phyloP scores from a whole-genome alignment of 2,329 filamentous ascomycete genomes.

The Fusarium buharicum region DNA sequence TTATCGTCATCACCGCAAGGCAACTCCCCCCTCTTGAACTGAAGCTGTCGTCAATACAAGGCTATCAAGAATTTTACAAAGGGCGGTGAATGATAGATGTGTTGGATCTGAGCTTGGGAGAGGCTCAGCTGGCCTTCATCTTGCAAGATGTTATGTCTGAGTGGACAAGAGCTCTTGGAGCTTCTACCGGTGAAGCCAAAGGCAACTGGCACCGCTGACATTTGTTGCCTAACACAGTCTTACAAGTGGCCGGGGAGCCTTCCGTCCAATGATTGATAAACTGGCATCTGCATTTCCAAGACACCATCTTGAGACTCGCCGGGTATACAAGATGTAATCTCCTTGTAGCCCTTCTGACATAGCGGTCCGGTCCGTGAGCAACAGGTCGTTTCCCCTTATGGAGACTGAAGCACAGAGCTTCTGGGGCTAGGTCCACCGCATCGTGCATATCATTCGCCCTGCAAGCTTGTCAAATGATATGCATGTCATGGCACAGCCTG shows the following conservation, averaged over 20 bases:
- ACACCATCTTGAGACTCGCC: not conserved
- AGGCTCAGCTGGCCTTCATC: constrained; percentile 2
- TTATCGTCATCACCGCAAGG: not conserved
- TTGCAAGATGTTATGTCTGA: not conserved
- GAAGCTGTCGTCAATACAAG: constrained; percentile 2
- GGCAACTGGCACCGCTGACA: not conserved
- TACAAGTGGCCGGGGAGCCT: not conserved
- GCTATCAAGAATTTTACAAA: constrained; percentile 1
- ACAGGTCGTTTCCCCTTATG: not conserved
- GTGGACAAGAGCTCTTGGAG: not conserved
- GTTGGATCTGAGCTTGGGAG: not conserved
- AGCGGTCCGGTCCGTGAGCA: not conserved
- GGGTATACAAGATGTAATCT: not conserved
- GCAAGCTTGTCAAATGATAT: not conserved
- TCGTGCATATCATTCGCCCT: not conserved
- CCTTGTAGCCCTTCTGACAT: not conserved
- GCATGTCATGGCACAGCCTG: not conserved
- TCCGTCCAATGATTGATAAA: not conserved
- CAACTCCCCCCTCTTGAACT: not conserved
- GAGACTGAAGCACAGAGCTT: not conserved
- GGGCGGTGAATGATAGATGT: not conserved
- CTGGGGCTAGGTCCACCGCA: not conserved
- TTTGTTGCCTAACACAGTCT: constrained; percentile 1
- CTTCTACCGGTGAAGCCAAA: constrained; percentile 2
- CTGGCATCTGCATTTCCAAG: not conserved